Conservation (phyloP, 441 rosid species). For the Erodium moschatum region DNA sequence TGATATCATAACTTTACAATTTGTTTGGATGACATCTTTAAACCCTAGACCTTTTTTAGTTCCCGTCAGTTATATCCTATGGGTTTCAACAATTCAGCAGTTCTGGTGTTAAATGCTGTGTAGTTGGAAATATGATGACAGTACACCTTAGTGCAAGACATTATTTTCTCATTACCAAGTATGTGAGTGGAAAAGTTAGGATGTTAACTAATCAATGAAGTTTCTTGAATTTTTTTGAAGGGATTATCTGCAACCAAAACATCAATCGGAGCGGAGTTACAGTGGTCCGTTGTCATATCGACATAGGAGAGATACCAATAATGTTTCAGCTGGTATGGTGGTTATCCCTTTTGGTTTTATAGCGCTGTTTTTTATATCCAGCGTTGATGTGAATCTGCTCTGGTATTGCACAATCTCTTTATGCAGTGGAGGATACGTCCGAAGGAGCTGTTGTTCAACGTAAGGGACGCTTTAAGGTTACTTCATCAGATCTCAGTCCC, state of each 20-base stretch:
- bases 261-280: slow-evolving; percentile 57
- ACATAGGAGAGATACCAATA: slow-evolving; percentile 53
- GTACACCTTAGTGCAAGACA: too few species aligned
- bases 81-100: neutral
- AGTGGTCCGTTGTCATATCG: slow-evolving; percentile 67
- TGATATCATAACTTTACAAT: too few species aligned
- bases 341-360: neutral
- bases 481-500: slow-evolving; percentile 72
- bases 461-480: slow-evolving; percentile 85
- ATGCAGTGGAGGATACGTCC: slow-evolving; percentile 55
- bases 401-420: slow-evolving; percentile 11
- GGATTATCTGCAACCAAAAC: slow-evolving; percentile 57
- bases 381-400: slow-evolving; percentile 4
- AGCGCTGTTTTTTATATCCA: neutral
- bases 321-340: slow-evolving; percentile 29
- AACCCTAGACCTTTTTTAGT: too few species aligned
- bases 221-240: slow-evolving; percentile 29
- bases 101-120: neutral
- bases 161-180: too few species aligned
- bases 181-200: too few species aligned
- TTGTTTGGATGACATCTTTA: too few species aligned
- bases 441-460: slow-evolving; percentile 72
- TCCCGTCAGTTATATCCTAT: neutral
- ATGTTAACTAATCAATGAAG: too few species aligned
- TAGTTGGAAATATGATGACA: too few species aligned